Conservation (phyloP, 2,329 filamentous ascomycete species). For the Fusarium sp. region DNA sequence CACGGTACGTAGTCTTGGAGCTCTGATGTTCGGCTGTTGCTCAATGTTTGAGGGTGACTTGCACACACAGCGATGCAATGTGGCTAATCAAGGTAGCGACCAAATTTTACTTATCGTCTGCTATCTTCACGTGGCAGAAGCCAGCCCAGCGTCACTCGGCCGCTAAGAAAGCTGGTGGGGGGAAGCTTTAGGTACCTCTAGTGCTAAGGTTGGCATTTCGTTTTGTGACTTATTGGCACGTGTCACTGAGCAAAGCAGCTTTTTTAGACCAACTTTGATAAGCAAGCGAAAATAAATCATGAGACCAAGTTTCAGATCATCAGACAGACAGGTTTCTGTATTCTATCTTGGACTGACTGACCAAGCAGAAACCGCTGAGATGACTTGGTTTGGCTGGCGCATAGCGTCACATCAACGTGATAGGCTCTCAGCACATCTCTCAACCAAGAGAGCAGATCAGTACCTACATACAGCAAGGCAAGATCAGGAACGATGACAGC, state of each 20-base stretch:
- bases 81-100: slow-evolving; percentile 47
- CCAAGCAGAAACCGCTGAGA: slow-evolving; percentile 23
- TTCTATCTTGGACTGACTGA: slow-evolving; percentile 12
- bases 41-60: slow-evolving; percentile 46
- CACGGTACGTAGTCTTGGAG: slow-evolving; percentile 35
- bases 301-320: slow-evolving; percentile 27
- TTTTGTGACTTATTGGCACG: slow-evolving; percentile 33
- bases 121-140: slow-evolving; percentile 49
- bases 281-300: background rate
- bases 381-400: slow-evolving; percentile 17
- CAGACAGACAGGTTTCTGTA: slow-evolving; percentile 25
- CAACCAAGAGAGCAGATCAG: slow-evolving; percentile 38
- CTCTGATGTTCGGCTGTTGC: slow-evolving; percentile 36
- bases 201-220: background rate
- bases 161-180: slow-evolving; percentile 35
- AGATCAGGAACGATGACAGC: slow-evolving; percentile 37
- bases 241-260: slow-evolving; percentile 19
- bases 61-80: slow-evolving; percentile 45
- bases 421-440: slow-evolving; percentile 30
- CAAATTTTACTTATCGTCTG: slow-evolving; percentile 47
- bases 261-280: background rate
- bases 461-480: slow-evolving; percentile 35
- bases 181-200: slow-evolving; percentile 2
- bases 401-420: slow-evolving; percentile 45
- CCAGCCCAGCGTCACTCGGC: slow-evolving; percentile 20